Evolutionary conservation across 2,329 filamentous ascomycete genomes (phyloP), one percentile per base, ranked within the genome.

Genomic region (Cadophora luteo-olivacea): DNA sequence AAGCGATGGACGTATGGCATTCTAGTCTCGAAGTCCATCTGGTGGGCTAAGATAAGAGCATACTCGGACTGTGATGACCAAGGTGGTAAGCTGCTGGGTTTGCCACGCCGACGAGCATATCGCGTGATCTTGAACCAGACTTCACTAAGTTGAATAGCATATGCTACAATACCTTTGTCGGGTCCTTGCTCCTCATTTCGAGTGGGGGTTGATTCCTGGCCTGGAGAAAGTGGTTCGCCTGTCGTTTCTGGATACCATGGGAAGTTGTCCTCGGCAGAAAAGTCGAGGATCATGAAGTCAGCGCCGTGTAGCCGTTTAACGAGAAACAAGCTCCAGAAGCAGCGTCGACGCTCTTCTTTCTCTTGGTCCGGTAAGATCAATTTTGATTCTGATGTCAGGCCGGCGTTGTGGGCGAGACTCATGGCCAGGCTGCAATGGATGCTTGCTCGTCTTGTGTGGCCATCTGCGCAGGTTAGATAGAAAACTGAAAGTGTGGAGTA

Each of bases 31-130:
- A 84, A 78, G 11, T 86, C 83, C 80, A 86, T 84, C 64, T 85
- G 82, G 14, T 81, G 74, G 3, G 82, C 80, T 62, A 84, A 81
- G 33, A 85, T 83, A n/a, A 79, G 81, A 0, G 84, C 67, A 49
- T 86, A 86, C 62, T 86, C 84, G 0, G 84, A 86, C 57, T 84
- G 79, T 0, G 83, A 79, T 11, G 82, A 84, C 84, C 84, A 84
- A 25, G 80, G 82, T 5, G 82, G 81, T 9, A 83, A 75, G 29
- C 76, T 78, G 65, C 80, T 81, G 7, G 82, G 79, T 41, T 79
- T 80, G 19, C 84, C 83, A 29, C 81, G 80, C 25, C 79, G 78
- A 19, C 82, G 80, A 0, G 84, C 83, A 73, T 85, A 86, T 54
- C 78, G 77, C 3, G 82, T 79, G 12, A 82, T 82, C 69, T 82